Percentiles rank a stretch among this genome's conserved stretches.
Evolutionary conservation across 306 rosid species (phyloP).

Genomic region (Cajanus cajan): DNA sequence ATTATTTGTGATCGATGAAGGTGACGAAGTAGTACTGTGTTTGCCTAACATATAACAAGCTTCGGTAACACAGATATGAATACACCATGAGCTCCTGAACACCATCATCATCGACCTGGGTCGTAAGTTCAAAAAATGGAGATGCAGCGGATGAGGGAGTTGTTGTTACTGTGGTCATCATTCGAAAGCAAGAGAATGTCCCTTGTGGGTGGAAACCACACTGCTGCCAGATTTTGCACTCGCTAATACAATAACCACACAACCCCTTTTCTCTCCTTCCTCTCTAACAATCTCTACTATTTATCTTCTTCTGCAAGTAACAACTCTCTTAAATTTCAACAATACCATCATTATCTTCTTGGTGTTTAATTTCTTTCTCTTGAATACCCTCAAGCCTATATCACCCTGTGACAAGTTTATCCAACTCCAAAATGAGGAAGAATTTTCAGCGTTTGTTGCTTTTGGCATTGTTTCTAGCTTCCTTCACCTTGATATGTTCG

Average conservation of each 20-base stretch:
- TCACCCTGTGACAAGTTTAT: conserved; percentile 34
- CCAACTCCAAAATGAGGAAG: conserved; percentile 31
- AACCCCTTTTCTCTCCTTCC: neutral
- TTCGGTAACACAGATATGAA: neutral
- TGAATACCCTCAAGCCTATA: conserved; percentile 14
- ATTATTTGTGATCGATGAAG: conserved; percentile 31
- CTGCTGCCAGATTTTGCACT: conserved; percentile 76
- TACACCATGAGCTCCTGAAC: neutral
- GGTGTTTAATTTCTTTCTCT: neutral
- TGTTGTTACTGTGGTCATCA: conserved; percentile 51
- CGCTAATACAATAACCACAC: conserved; percentile 41
- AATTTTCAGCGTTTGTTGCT: conserved; percentile 31
- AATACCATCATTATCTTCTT: neutral
- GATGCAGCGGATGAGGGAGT: conserved; percentile 60
- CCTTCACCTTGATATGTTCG: conserved; percentile 36
- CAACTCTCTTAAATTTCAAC: neutral
- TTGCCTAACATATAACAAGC: neutral
- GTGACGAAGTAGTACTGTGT: neutral
- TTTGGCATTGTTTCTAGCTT: conserved; percentile 42
- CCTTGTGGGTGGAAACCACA: conserved; percentile 90
- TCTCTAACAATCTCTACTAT: neutral
- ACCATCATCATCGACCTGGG: conserved; percentile 43
- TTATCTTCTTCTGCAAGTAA: neutral
- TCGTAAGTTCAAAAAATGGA: conserved; percentile 42
- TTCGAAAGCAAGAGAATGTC: conserved; percentile 42